Conservation (phyloP, 495 filamentous ascomycete genomes). For the Penicillium cinerascens region DNA sequence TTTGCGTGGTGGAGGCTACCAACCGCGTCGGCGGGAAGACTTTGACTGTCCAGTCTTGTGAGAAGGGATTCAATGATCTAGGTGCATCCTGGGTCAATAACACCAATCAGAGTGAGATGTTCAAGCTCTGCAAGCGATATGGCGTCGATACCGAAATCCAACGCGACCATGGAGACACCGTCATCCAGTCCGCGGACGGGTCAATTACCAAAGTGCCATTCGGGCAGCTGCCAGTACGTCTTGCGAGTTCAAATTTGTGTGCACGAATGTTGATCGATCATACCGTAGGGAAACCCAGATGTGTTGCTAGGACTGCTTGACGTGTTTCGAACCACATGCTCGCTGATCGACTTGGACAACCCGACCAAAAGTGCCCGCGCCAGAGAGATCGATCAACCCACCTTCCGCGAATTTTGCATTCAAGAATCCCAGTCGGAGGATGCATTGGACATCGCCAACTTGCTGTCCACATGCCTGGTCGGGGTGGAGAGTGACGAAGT, state of each 20-base stretch:
- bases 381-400: constrained; percentile 2
- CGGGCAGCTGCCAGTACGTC: neutral
- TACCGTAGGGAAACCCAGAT: too few relatives aligned
- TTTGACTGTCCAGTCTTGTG: constrained; percentile 17
- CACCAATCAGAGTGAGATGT: constrained; percentile 42
- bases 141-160: constrained; percentile 39
- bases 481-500: constrained; percentile 40
- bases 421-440: neutral
- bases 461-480: constrained; percentile 31
- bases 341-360: constrained; percentile 5
- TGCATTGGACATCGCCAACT: neutral
- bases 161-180: constrained; percentile 24
- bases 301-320: neutral
- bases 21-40: constrained; percentile 50
- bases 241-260: neutral
- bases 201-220: constrained; percentile 10
- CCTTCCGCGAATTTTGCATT: constrained; percentile 3
- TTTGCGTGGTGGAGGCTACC: constrained; percentile 43
- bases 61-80: constrained; percentile 36
- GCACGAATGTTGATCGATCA: too few relatives aligned
- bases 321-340: constrained; percentile 2
- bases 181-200: constrained; percentile 26
- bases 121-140: constrained; percentile 29
- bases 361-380: constrained; percentile 4
- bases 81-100: constrained; percentile 53